Evolutionary conservation across 2,329 filamentous ascomycete species (phyloP), one percentile per base, ranked within the genome.

Genomic region (Blumeriella jaapii): DNA sequence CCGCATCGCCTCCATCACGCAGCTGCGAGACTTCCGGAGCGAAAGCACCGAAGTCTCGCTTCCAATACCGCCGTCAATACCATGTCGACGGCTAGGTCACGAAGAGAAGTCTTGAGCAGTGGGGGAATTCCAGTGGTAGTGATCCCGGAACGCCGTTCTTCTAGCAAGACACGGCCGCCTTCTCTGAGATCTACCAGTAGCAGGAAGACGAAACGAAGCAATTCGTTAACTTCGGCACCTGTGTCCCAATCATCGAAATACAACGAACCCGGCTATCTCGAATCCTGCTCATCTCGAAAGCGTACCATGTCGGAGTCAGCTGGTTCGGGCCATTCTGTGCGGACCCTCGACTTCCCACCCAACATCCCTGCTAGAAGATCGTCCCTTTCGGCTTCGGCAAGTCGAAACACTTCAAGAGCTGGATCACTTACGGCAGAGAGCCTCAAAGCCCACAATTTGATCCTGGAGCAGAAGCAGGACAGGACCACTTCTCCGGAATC

Each of bases 111-210:
- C 2, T 65, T 68, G 60, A 75, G 68, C 44, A 68, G 57, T 34
- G 74, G 74, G 6, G 71, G 62, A 2, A 73, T 79, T 7, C 74
- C 74, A 2, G 74, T 79, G 6, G 64, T 77, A 5, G 62, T 79
- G 13, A 67, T 79, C 32, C 74, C 74, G 5, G 67, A 71, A 36
- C 68, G 74, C 11, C 60, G 56, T 11, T 69, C 72, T 12, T 56
- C 54, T 13, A 56, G 63, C 8, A 67, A 65, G 39, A 63, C 67
- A 22, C 60, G 52, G 28, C 61, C 70, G 19, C 69, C 67, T 3
- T 77, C 73, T 2, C 56, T 77, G 11, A 65, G 72, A 36, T 78
- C 74, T 13, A 70, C 65, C n/a, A 75, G 69, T 42, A 78, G 73
- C 48, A 65, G 64, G 32, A 64, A 61, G 29, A 71, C 70, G 2